Evolutionary conservation across 2,329 filamentous ascomycete species (phyloP), one percentile per base, ranked within the genome.

Genomic region (Clarireedia hainanense): DNA sequence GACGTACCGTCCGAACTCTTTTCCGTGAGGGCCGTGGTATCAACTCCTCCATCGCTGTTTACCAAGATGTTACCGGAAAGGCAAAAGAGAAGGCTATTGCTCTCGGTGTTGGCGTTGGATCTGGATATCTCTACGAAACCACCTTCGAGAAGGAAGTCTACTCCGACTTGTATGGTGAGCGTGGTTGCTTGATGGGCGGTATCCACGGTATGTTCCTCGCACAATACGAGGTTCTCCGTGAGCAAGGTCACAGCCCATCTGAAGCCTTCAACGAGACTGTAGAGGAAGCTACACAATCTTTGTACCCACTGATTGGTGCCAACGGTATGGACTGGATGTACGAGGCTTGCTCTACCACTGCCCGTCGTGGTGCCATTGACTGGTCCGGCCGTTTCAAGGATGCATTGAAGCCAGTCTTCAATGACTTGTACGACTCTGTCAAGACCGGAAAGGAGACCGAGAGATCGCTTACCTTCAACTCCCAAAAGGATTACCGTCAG

Each of bases 261-360:
- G 94, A 99, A 80, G 94, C 94, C 66, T 99, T 99, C 88, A 99
- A 99, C 85, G 94, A 99, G 90, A 99, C 94, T 66, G 94, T 99
- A 66, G 94, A 99, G 84, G 94, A 99, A 84, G 94, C 94, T 64
- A 99, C 94, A 52, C 94, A 99, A 84, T 90, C 84, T 65, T 81
- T 99, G 71, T 99, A 99, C 84, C 94, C 94, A 63, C 83, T 99
- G 72, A 99, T 99, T 71, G 94, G 92, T 72, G 84, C 83, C 77
- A 88, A 97, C 78, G 94, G 94, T 72, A 97, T 99, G 94, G 94
- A 99, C 82, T 99, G 95, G 91, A 99, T 99, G 94, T 99, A 95
- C 81, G 91, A 92, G 74, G 94, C 94, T 66, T 99, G 94, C 88
- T 97, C 92, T 63, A 99, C 94, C 73, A 99, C 94, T 58, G 94